These are phyloP conservation scores for Talaromyces nanjingensis DNA, from an alignment of 495 filamentous ascomycete species.

Conservation along the genomic window DNA sequence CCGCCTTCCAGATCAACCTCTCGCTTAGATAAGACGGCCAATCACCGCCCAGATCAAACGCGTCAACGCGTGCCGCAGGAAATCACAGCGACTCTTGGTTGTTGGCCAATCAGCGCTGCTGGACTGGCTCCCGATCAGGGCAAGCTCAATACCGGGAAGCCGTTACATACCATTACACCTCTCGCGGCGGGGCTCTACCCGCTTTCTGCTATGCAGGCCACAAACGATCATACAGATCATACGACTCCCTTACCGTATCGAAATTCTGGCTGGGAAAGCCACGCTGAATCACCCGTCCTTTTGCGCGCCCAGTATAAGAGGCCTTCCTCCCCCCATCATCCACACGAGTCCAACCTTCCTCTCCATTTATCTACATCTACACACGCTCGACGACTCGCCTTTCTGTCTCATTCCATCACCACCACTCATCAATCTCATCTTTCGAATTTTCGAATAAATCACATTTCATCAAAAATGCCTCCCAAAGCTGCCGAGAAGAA, in stretches of 20 bases:
- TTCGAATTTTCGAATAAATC: constrained; percentile 14
- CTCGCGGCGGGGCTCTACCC: constrained; percentile 18
- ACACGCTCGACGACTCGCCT: constrained; percentile 32
- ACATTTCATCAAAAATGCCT: constrained; percentile 67
- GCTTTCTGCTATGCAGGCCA: constrained; percentile 16
- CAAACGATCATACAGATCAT: constrained; percentile 48
- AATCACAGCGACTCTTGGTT: not conserved
- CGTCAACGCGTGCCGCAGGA: constrained; percentile 8
- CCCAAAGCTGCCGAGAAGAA: constrained; percentile 95
- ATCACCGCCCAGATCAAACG: constrained; percentile 30
- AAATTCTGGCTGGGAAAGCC: constrained; percentile 41
- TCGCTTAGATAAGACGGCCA: constrained; percentile 42
- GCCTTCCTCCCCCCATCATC: constrained; percentile 28
- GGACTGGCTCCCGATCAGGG: constrained; percentile 18
- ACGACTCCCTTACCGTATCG: constrained; percentile 36
- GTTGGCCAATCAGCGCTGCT: not conserved
- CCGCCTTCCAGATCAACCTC: constrained; percentile 39
- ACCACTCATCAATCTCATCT: constrained; percentile 25
- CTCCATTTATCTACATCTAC: constrained; percentile 23
- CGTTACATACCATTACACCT: constrained; percentile 16
- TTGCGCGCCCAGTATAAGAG: constrained; percentile 46
- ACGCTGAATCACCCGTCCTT: constrained; percentile 38
- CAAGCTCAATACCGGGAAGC: constrained; percentile 21
- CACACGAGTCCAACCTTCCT: constrained; percentile 1
- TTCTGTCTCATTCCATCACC: constrained; percentile 24